phyloP scores from a whole-genome alignment of 2,329 filamentous ascomycete species.

The Seiridium cupressi region DNA sequence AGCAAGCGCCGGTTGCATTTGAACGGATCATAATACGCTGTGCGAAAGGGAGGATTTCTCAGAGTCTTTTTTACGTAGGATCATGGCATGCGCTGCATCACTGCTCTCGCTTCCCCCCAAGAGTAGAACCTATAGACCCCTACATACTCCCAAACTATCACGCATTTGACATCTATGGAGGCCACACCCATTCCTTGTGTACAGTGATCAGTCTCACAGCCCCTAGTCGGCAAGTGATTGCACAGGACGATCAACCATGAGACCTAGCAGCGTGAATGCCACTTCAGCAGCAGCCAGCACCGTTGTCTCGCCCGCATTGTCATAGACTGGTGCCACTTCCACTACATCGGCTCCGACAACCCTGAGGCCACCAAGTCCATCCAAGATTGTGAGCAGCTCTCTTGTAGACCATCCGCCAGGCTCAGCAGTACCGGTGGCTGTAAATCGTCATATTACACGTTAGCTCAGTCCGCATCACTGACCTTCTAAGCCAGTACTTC shows the following conservation, averaged over 20 bases:
- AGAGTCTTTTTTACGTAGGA: slow-evolving; percentile 8
- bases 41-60: slow-evolving; percentile 14
- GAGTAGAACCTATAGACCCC: slow-evolving; percentile 2
- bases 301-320: slow-evolving; percentile 71
- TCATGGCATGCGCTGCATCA: slow-evolving; percentile 8
- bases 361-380: slow-evolving; percentile 69
- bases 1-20: neutral
- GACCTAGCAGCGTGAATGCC: slow-evolving; percentile 69
- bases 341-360: slow-evolving; percentile 78
- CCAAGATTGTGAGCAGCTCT: slow-evolving; percentile 71
- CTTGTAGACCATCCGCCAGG: slow-evolving; percentile 79
- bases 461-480: no score
- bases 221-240: slow-evolving; percentile 4
- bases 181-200: no score
- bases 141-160: neutral
- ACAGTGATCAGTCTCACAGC: neutral
- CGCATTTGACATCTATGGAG: slow-evolving; percentile 2
- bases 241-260: slow-evolving; percentile 47
- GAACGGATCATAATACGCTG: slow-evolving; percentile 20
- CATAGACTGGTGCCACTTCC: slow-evolving; percentile 76
- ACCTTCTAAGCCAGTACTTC: no score
- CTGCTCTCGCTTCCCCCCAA: neutral
- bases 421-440: slow-evolving; percentile 73
- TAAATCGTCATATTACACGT: neutral
- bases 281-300: slow-evolving; percentile 72